Conservation (phyloP, 495 filamentous ascomycete species). For the Penicillium ochrochloron region DNA sequence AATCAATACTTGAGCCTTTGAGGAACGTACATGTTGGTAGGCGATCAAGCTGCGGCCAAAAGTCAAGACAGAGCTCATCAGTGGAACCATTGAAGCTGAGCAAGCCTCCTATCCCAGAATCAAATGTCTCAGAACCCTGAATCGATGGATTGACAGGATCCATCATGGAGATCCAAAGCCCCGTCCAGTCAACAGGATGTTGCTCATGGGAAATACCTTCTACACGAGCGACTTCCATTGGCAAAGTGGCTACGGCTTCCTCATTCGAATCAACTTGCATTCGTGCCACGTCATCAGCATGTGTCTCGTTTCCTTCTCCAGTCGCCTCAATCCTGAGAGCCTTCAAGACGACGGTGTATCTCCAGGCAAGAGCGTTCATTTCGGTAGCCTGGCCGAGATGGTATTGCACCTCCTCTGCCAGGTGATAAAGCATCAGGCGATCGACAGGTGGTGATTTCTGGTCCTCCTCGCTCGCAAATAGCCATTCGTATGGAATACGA, state of each 20-base stretch:
- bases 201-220: not conserved
- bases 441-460: not conserved
- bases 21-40: conserved; percentile 18
- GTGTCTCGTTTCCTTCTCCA: not conserved
- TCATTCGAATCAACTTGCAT: not conserved
- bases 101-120: conserved; percentile 26
- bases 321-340: not conserved
- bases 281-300: not conserved
- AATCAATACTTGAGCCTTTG: not conserved
- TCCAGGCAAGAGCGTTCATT: not conserved
- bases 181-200: not conserved
- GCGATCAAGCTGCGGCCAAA: conserved; percentile 39
- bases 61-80: conserved; percentile 31
- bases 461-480: not conserved
- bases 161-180: not conserved
- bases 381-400: not conserved
- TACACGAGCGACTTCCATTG: not conserved
- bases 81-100: conserved; percentile 28
- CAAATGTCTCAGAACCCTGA: not conserved
- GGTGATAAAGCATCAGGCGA: not conserved
- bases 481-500: not conserved
- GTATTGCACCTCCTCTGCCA: not conserved
- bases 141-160: not conserved
- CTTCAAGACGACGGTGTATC: not conserved
- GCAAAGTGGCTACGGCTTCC: not conserved